Evolutionary conservation across 106 monocot genomes (phyloP).

Genomic region (Amphibolis antarctica): DNA sequence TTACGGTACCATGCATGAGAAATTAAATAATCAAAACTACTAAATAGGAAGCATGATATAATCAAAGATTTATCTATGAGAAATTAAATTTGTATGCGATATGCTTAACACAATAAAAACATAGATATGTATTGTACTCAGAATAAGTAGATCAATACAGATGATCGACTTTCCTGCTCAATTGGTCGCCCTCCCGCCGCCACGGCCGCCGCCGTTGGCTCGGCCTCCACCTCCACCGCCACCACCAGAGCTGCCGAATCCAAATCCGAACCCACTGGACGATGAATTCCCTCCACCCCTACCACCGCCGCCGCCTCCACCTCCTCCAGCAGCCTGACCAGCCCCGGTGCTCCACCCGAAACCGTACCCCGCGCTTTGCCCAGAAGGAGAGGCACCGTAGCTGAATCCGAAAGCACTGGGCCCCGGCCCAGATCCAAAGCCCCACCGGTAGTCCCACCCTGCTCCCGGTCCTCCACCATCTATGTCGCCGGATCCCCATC

Average conservation of each 20-base stretch:
- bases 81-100: no score
- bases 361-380: background rate
- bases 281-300: background rate
- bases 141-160: no score
- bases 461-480: background rate
- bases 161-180: no score
- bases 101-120: no score
- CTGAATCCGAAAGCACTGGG: slow-evolving; percentile 2
- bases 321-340: background rate
- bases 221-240: background rate
- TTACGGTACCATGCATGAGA: no score
- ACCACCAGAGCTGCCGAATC: background rate
- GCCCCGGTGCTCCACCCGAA: background rate
- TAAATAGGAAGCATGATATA: no score
- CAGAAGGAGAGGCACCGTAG: slow-evolving; percentile 1
- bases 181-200: no score
- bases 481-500: background rate
- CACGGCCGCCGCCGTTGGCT: background rate
- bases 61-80: no score
- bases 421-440: background rate
- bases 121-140: no score
- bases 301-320: background rate
- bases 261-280: slow-evolving; percentile 1
- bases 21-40: no score
- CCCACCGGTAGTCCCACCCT: slow-evolving; percentile 2